Percentiles rank a stretch among this genome's conserved stretches.
These are phyloP conservation scores for Musa acuminata DNA, from an alignment of 176 grass and related monocot species.

Conservation along the genomic window DNA sequence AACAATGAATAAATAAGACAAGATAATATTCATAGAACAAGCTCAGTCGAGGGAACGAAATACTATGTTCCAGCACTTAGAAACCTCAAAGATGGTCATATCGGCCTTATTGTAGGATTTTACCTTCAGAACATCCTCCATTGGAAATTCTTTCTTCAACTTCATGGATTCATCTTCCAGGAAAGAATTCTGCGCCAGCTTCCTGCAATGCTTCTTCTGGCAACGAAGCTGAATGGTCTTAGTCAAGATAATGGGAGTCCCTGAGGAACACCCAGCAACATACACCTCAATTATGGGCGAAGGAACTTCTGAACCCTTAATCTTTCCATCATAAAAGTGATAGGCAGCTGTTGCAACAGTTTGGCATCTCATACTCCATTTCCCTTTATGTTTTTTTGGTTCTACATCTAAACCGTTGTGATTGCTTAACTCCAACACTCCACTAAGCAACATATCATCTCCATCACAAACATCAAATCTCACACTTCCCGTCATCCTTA, in stretches of 20 bases:
- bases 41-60: neutral
- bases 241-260: constrained; percentile 18
- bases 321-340: constrained; percentile 56
- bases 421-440: constrained; percentile 45
- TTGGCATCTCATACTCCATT: constrained; percentile 58
- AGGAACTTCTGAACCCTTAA: constrained; percentile 33
- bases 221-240: constrained; percentile 7
- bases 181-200: neutral
- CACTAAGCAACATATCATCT: constrained; percentile 40
- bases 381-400: constrained; percentile 1
- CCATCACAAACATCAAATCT: constrained; percentile 52
- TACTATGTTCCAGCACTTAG: neutral
- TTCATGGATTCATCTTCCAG: neutral
- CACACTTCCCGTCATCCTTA: constrained; percentile 52
- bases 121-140: constrained; percentile 8
- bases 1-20: neutral
- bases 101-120: neutral
- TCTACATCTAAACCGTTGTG: neutral
- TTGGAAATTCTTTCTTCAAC: neutral
- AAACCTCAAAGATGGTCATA: neutral
- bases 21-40: neutral
- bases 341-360: constrained; percentile 23
- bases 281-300: constrained; percentile 72
- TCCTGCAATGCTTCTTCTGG: neutral
- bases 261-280: constrained; percentile 14